Percentiles rank a stretch among this genome's conserved stretches.
Conservation (phyloP, 2,329 filamentous ascomycete species). For the Ramichloridium luteum region DNA sequence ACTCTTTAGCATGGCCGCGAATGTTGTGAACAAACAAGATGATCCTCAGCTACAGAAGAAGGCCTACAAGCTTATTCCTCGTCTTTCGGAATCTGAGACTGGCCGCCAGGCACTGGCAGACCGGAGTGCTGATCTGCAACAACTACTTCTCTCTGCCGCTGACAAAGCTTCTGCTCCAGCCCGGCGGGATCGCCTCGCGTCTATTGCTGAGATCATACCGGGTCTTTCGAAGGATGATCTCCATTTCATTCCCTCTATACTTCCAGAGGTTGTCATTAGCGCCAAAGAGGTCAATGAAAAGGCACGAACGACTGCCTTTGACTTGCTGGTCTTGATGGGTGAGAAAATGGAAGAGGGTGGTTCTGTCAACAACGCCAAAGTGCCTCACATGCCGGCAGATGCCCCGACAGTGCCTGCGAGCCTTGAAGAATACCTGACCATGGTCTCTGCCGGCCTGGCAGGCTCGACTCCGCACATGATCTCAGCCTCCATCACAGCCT, state of each 20-base stretch:
- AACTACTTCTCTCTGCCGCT: conserved; percentile 64
- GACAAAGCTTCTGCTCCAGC: conserved; percentile 81
- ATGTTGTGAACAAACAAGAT: conserved; percentile 66
- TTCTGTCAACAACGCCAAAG: conserved; percentile 71
- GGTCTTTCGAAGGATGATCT: conserved; percentile 66
- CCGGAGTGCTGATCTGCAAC: conserved; percentile 65
- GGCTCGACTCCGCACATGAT: conserved; percentile 95
- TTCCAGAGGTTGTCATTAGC: conserved; percentile 89
- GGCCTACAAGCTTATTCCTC: conserved; percentile 93
- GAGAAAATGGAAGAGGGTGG: conserved; percentile 66
- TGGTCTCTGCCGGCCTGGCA: conserved; percentile 91
- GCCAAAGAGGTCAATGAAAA: conserved; percentile 98
- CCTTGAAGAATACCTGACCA: conserved; percentile 93
- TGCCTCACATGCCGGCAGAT: conserved; percentile 70
- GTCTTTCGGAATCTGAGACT: conserved; percentile 67
- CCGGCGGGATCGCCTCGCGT: conserved; percentile 71
- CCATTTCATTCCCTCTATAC: conserved; percentile 82
- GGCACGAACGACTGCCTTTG: conserved; percentile 78
- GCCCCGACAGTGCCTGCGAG: conserved; percentile 66
- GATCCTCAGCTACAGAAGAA: conserved; percentile 97
- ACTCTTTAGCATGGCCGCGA: conserved; percentile 75
- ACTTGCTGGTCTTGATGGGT: conserved; percentile 78
- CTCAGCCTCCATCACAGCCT: conserved; percentile 86
- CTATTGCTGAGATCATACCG: conserved; percentile 68
- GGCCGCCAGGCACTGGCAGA: conserved; percentile 66